These are phyloP conservation scores for Coemansia sp. DNA, from an alignment of 192 early-diverging fungal genomes.

Conservation along the genomic window DNA sequence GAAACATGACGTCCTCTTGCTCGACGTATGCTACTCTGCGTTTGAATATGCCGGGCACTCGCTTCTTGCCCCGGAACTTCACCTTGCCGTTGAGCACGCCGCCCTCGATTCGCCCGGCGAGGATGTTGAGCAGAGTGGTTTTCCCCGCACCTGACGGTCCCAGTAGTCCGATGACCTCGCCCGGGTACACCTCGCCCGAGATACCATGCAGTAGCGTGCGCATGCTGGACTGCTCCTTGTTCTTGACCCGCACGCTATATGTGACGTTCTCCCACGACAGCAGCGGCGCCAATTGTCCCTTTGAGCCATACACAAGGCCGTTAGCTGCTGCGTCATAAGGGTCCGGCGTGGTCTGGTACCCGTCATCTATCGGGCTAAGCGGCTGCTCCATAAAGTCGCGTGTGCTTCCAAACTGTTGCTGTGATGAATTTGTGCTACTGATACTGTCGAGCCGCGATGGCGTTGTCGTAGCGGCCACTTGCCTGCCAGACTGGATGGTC, in stretches of 20 bases:
- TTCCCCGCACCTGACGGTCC: constrained; percentile 93
- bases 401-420: constrained; percentile 46
- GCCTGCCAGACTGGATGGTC: constrained; percentile 6
- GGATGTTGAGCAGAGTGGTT: constrained; percentile 86
- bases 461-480: neutral
- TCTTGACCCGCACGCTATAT: constrained; percentile 48
- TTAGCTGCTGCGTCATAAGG: neutral
- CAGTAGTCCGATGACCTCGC: constrained; percentile 90
- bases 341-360: constrained; percentile 9
- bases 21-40: constrained; percentile 79
- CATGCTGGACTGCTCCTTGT: constrained; percentile 40
- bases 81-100: constrained; percentile 71
- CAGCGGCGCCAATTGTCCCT: constrained; percentile 23
- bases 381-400: constrained; percentile 50
- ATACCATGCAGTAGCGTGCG: constrained; percentile 65
- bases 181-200: constrained; percentile 73
- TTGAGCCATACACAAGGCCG: neutral
- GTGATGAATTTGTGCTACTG: constrained; percentile 16
- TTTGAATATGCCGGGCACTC: constrained; percentile 67
- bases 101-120: constrained; percentile 72
- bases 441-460: constrained; percentile 7
- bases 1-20: constrained; percentile 86
- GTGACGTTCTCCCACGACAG: constrained; percentile 43
- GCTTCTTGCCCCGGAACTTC: constrained; percentile 70
- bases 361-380: constrained; percentile 35